Evolutionary conservation across 2,329 filamentous ascomycete species (phyloP).

Genomic region (Dactylellina haptotyla): DNA sequence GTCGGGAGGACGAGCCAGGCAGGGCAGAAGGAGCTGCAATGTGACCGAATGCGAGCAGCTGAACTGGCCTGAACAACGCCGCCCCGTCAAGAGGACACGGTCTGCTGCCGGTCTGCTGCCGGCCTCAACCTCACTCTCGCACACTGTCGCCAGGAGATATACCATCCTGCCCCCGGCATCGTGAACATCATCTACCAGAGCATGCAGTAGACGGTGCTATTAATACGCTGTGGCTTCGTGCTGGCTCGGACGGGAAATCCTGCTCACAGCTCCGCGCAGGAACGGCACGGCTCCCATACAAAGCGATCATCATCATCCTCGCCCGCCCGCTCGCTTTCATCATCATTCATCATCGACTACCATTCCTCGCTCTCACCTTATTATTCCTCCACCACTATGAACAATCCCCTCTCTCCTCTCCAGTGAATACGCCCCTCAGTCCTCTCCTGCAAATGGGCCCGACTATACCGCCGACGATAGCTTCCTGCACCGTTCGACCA

Average conservation of each 20-base stretch:
- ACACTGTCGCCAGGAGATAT: background rate
- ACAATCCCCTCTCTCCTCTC: background rate
- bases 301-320: constrained; percentile 25
- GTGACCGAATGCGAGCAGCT: constrained; percentile 47
- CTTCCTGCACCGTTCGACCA: constrained; percentile 17
- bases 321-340: background rate
- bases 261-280: constrained; percentile 9
- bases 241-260: too few species aligned
- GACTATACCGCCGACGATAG: background rate
- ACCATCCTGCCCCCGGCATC: background rate
- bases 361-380: background rate
- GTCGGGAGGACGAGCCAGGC: too few species aligned
- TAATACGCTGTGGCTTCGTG: background rate
- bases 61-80: constrained; percentile 38
- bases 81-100: constrained; percentile 26
- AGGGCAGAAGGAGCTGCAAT: background rate
- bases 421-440: background rate
- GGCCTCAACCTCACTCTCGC: background rate
- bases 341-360: constrained; percentile 15
- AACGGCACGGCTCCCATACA: constrained; percentile 15
- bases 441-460: constrained; percentile 24
- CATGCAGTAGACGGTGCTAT: too few species aligned
- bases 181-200: background rate
- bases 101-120: constrained; percentile 6
- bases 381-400: constrained; percentile 1